phyloP scores from a whole-genome alignment of 2,329 filamentous ascomycete genomes.

The Fusarium irregulare region DNA sequence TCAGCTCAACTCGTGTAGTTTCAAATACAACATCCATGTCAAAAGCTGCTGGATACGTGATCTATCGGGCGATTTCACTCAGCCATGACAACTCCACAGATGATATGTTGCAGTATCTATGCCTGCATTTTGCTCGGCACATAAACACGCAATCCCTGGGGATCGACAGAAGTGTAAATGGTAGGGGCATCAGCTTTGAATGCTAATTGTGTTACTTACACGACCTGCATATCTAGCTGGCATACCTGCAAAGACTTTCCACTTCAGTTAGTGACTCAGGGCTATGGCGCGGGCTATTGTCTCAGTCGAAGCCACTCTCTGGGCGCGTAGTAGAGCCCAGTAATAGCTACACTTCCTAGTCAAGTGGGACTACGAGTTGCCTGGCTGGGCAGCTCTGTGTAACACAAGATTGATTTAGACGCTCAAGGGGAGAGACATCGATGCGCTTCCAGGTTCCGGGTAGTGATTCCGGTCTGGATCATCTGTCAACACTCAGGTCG shows the following conservation, averaged over 20 bases:
- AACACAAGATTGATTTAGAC: not conserved
- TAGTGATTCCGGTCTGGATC: not conserved
- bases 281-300: conserved; percentile 25
- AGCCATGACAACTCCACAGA: not conserved
- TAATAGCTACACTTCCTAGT: not conserved
- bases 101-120: not conserved
- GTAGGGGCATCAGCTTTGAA: conserved; percentile 6
- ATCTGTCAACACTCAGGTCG: conserved; percentile 20
- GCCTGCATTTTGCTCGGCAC: not conserved
- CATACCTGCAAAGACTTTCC: conserved; percentile 10
- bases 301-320: conserved; percentile 25
- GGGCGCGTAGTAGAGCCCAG: conserved; percentile 5
- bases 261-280: conserved; percentile 2
- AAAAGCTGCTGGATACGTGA: not conserved
- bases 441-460: not conserved
- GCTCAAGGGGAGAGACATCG: not conserved
- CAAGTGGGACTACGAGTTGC: not conserved
- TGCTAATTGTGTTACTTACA: not conserved
- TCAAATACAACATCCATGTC: not conserved
- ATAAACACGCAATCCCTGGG: not conserved
- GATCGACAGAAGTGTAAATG: conserved; percentile 9
- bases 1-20: not conserved
- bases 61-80: not conserved
- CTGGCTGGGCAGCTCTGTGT: not conserved
- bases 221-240: not conserved